Base-by-base conservation (phyloP, 2,329 filamentous ascomycete genomes). In the Tympanopsis confertula region DNA sequence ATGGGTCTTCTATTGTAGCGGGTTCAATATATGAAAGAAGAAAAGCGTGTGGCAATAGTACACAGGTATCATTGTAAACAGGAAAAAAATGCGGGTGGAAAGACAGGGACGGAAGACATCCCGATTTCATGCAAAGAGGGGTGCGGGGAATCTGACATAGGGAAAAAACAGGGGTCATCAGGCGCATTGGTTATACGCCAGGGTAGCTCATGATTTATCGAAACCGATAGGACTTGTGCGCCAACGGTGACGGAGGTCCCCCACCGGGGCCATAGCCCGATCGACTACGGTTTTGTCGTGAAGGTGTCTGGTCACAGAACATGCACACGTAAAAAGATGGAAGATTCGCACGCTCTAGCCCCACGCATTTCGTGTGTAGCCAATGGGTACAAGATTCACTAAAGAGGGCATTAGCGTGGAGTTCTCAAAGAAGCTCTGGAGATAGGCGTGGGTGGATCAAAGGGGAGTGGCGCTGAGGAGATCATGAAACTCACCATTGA, bases 331-430 rank as follows among this genome's bases (percentile, higher is more conserved):
- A 71, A 20, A 65, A 54, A 1, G 63, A 61, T 7, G 61, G 55
- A 17, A 68, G 53, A 38, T 61, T 63, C 26, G 62, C 58, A 14
- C 59, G 52, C 39, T 68, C 63, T 13, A 77, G 52, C 2, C 73
- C 71, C 17, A 77, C 62, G 46, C 75, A 80, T 39, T 61, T 61
- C 20, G 68, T 68, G 47, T 80, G 75, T 20, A 74, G 58, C 68
- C 71, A 79, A 46, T 77, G 74, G n/a, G 61, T 68, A 56, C 74
- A 80, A 18, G 68, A 71, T 51, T 74, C 69, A 55, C 75, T 68
- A 26, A 39, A 36, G 7, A 19, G 19, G 39, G 39, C 20, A 43
- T 37, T 35, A 13, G 35, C 15, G 19, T 26, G 20, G 19, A 18
- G 26, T 15, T 29, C 15, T 13, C 5, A 38, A 5, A 24, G 26